A percentile compares a stretch with the other conserved stretches of the same genome.
Evolutionary conservation across 1,284 basidiomycete species (phyloP).

Genomic region (Ganoderma multipileum): DNA sequence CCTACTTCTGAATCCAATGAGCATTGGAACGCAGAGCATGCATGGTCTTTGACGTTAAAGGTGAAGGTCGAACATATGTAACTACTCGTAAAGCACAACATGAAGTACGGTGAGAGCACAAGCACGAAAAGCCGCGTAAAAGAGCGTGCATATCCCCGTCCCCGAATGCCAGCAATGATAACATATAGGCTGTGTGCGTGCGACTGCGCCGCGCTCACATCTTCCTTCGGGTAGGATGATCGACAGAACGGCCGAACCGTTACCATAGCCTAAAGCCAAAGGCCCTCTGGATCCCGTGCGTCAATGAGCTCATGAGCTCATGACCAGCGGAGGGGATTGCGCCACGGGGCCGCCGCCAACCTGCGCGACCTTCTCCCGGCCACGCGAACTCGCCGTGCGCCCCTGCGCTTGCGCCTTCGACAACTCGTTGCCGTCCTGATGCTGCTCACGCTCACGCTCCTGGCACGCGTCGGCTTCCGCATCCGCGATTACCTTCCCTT

Average conservation of each 20-base stretch:
- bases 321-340: constrained; percentile 23
- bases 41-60: not conserved
- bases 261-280: constrained; percentile 1
- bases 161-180: not conserved
- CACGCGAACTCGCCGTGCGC: constrained; percentile 12
- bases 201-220: constrained; percentile 1
- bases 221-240: constrained; percentile 2
- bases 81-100: constrained; percentile 9
- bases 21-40: not conserved
- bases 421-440: constrained; percentile 18
- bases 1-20: not conserved
- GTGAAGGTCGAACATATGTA: not conserved
- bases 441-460: constrained; percentile 5
- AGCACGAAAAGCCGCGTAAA: not conserved
- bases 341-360: constrained; percentile 16
- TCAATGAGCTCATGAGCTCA: constrained; percentile 29
- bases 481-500: constrained; percentile 33
- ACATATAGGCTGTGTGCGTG: not conserved
- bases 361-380: constrained; percentile 34
- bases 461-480: not conserved
- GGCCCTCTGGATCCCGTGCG: too few relatives aligned
- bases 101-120: not conserved
- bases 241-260: not conserved
- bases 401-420: constrained; percentile 5
- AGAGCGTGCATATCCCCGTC: not conserved